phyloP scores from a whole-genome alignment of 1,284 basidiomycete genomes.

The Ganoderma lucidum region DNA sequence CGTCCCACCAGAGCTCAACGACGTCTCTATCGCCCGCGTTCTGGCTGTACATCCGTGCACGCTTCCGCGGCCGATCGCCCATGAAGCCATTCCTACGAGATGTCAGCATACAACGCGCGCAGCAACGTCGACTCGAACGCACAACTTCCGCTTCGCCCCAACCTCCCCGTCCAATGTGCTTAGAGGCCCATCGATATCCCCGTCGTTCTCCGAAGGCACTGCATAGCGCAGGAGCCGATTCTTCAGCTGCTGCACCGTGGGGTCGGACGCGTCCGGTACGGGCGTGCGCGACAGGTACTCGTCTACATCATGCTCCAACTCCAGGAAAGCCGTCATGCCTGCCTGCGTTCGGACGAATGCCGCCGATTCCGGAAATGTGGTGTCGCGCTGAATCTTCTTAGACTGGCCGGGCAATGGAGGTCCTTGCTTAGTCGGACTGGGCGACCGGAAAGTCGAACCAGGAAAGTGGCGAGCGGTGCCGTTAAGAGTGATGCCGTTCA shows the following conservation, averaged over 20 bases:
- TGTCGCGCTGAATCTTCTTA: slow-evolving; percentile 42
- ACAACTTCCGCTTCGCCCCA: slow-evolving; percentile 74
- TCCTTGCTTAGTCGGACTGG: slow-evolving; percentile 41
- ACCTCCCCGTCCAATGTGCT: slow-evolving; percentile 49
- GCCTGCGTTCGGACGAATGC: slow-evolving; percentile 83
- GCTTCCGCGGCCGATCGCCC: slow-evolving; percentile 53
- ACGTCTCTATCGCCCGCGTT: slow-evolving; percentile 44
- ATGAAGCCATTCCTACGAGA: slow-evolving; percentile 46
- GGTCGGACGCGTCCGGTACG: slow-evolving; percentile 20
- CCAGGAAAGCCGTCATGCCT: slow-evolving; percentile 72
- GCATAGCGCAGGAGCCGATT: slow-evolving; percentile 52
- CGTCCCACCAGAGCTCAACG: slow-evolving; percentile 78
- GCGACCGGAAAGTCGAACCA: slow-evolving; percentile 36
- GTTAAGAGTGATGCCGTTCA: slow-evolving; percentile 46
- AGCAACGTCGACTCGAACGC: slow-evolving; percentile 36
- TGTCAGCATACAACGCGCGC: slow-evolving; percentile 12
- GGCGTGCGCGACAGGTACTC: slow-evolving; percentile 25
- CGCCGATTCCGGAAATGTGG: slow-evolving; percentile 67
- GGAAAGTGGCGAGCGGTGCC: slow-evolving; percentile 38
- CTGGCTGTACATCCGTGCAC: slow-evolving; percentile 42
- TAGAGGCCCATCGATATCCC: slow-evolving; percentile 41
- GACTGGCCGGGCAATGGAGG: slow-evolving; percentile 30
- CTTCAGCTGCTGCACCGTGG: slow-evolving; percentile 34
- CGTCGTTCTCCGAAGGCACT: slow-evolving; percentile 49
- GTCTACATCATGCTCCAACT: slow-evolving; percentile 60